A percentile compares a stretch with the other conserved stretches of the same genome.
These are phyloP conservation scores for Piedraia hortae DNA, from an alignment of 2,329 filamentous ascomycete species.

Conservation along the genomic window DNA sequence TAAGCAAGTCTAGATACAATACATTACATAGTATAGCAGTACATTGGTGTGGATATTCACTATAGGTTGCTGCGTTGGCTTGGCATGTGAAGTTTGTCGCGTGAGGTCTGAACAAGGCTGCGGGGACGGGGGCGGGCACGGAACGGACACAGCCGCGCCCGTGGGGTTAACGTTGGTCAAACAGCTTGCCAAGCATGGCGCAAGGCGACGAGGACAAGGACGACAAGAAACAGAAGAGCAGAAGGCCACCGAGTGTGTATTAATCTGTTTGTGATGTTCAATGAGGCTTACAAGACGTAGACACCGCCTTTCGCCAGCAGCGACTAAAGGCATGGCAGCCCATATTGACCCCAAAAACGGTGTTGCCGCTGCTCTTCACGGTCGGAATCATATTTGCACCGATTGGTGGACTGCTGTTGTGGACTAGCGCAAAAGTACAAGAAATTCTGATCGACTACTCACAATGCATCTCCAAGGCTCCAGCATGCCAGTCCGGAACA, in stretches of 20 bases:
- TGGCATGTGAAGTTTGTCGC: too few species aligned
- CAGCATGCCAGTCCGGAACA: slow-evolving; percentile 14
- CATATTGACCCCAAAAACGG: slow-evolving; percentile 83
- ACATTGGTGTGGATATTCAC: too few species aligned
- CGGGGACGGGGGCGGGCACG: background rate
- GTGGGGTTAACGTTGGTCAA: background rate
- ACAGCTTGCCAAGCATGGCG: slow-evolving; percentile 14
- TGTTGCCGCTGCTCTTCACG: slow-evolving; percentile 69
- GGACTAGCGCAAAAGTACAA: slow-evolving; percentile 63
- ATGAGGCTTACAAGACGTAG: slow-evolving; percentile 19
- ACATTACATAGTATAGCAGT: too few species aligned
- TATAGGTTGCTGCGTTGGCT: too few species aligned
- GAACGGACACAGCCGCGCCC: background rate
- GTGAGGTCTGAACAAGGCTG: background rate
- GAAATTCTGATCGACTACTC: slow-evolving; percentile 84
- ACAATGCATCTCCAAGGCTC: slow-evolving; percentile 29
- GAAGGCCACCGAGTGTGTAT: slow-evolving; percentile 52
- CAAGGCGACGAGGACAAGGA: slow-evolving; percentile 17
- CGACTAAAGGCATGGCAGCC: slow-evolving; percentile 97
- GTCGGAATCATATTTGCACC: slow-evolving; percentile 83
- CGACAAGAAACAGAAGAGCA: slow-evolving; percentile 61
- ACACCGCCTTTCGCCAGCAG: slow-evolving; percentile 92
- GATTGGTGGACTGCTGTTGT: slow-evolving; percentile 65
- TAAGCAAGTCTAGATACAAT: slow-evolving; percentile 2
- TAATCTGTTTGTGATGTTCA: slow-evolving; percentile 1